phyloP scores from a whole-genome alignment of 1,139 yeast genomes.

The Hansenula lynferdii region DNA sequence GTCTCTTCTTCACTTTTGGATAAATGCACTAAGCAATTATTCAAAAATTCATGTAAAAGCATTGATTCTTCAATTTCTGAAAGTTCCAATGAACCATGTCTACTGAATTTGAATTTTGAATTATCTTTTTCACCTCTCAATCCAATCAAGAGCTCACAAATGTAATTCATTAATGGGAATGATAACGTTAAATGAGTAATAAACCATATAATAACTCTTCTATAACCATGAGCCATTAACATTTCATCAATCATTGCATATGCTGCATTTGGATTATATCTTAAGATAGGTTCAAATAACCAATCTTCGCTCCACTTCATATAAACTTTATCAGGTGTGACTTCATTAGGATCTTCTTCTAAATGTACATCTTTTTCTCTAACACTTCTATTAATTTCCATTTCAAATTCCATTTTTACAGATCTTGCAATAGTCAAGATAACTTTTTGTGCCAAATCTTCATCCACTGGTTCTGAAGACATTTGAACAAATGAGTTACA shows the following conservation, averaged over 20 bases:
- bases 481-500: constrained; percentile 28
- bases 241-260: constrained; percentile 60
- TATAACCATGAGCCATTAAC: constrained; percentile 57
- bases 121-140: constrained; percentile 36
- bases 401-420: constrained; percentile 38
- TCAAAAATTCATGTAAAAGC: constrained; percentile 66
- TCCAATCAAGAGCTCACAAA: constrained; percentile 54
- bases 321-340: constrained; percentile 48
- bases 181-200: constrained; percentile 53
- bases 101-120: constrained; percentile 39
- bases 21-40: constrained; percentile 47
- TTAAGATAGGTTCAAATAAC: constrained; percentile 37
- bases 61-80: constrained; percentile 57
- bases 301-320: constrained; percentile 36
- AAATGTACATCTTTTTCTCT: constrained; percentile 12
- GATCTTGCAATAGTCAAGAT: constrained; percentile 49
- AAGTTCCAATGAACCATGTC: constrained; percentile 47
- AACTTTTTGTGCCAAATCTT: constrained; percentile 35
- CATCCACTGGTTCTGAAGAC: constrained; percentile 28
- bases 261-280: constrained; percentile 40
- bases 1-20: constrained; percentile 26
- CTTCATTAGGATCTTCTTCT: constrained; percentile 15
- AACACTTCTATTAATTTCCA: constrained; percentile 24
- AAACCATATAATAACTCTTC: constrained; percentile 63
- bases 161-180: constrained; percentile 52